Evolutionary conservation across 2,329 filamentous ascomycete genomes (phyloP).

Genomic region (Lachnellula hyalina): DNA sequence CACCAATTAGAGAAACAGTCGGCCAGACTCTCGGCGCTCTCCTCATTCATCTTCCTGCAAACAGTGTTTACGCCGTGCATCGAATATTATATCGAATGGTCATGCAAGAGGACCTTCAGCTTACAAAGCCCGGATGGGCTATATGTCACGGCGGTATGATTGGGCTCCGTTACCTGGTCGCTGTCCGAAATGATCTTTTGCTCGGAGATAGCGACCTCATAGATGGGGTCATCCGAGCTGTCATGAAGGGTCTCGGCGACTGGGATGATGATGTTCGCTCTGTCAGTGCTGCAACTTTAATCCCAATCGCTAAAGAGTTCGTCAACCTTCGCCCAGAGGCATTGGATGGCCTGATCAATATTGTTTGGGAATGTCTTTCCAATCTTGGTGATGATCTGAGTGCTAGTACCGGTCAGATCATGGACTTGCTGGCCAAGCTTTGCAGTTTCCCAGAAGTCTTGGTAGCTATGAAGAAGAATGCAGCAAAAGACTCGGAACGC

Average conservation of each 20-base stretch:
- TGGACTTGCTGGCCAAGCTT: constrained; percentile 93
- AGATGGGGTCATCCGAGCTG: constrained; percentile 84
- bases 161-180: constrained; percentile 88
- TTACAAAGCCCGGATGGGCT: constrained; percentile 78
- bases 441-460: constrained; percentile 92
- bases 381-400: constrained; percentile 96
- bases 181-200: constrained; percentile 86
- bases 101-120: constrained; percentile 76
- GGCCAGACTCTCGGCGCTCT: constrained; percentile 90
- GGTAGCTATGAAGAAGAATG: constrained; percentile 88
- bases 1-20: constrained; percentile 90
- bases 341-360: constrained; percentile 78
- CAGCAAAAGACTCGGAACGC: constrained; percentile 73
- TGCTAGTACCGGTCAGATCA: constrained; percentile 94
- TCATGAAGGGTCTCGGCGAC: constrained; percentile 92
- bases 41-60: constrained; percentile 72
- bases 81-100: constrained; percentile 81
- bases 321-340: constrained; percentile 76
- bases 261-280: constrained; percentile 93
- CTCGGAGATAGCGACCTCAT: constrained; percentile 79
- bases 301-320: constrained; percentile 93
- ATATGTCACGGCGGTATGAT: constrained; percentile 98
- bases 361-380: constrained; percentile 95
- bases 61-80: constrained; percentile 81
- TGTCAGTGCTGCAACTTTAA: constrained; percentile 93